Evolutionary conservation across 202 grass and related monocot genomes (phyloP), one percentile per base, ranked within the genome.

Genomic region (Cymbopogon flexuosus): DNA sequence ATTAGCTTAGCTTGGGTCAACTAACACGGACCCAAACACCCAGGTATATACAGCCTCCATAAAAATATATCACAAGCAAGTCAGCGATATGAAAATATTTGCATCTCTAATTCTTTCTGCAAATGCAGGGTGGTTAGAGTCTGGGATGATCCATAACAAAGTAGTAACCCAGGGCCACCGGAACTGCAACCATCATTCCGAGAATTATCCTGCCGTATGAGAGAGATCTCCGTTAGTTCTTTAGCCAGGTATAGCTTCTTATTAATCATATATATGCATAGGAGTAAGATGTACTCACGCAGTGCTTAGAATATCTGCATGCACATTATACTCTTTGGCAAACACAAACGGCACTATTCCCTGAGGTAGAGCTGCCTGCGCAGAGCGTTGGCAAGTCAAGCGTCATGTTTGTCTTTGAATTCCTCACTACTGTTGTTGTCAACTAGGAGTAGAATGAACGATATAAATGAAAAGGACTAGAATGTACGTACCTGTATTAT

Each of bases 281-380:
- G 18, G 29, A 62, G 74, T 23, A 58, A 51, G 39, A 72, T 87
- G 18, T 60, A 85, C 66, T 84, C 91, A 94, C 94, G 89, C 86
- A 11, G 87, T 94, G 67, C 94, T 97, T 36, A 97, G 43, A 73
- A 94, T 92, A 65, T 94, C 88, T 56, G 94, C 85, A 42, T 94
- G 94, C 24, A 97, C 83, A 47, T 84, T 85, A 23, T 97, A 97
- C 78, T 94, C 94, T 69, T 90, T 94, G 0, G 94, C 94, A 62
- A 97, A 94, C 22, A 97, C 94, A 65, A 94, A 97, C 69, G 94
- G 80, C n/a, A 94, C 91, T 64, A 97, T 90, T 64, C 94, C 94
- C 89, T 97, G 94, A 61, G 94, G 94, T 86, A 97, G 85, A 84
- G 89, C 85, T 79, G 94, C 91, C 94, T 97, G 85, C 13, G 30